phyloP scores from a whole-genome alignment of 2,329 filamentous ascomycete species.

The Zymoseptoria crescenta region DNA sequence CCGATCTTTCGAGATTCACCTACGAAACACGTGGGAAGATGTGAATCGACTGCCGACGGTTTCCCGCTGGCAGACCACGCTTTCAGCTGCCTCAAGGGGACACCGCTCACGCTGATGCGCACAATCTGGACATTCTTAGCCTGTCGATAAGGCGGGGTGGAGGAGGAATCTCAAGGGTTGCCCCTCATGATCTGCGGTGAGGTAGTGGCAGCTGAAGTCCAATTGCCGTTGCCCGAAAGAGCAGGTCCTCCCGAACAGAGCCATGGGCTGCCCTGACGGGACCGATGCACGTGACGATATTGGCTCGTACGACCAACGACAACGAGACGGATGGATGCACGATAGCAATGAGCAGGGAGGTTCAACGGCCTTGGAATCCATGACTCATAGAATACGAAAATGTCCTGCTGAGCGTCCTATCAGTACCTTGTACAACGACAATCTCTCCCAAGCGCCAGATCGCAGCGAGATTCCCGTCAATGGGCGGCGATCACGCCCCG shows the following conservation, averaged over 20 bases:
- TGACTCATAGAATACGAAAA: neutral
- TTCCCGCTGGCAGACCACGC: neutral
- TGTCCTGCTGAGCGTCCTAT: neutral
- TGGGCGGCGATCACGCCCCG: conserved; percentile 17
- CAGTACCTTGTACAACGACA: neutral
- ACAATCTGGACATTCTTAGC: neutral
- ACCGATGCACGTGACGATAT: neutral
- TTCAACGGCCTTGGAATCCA: neutral
- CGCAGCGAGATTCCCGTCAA: neutral
- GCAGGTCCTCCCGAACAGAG: neutral
- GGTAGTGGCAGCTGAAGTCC: neutral
- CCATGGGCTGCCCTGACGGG: neutral
- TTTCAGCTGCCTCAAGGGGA: neutral
- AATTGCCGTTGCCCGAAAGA: neutral
- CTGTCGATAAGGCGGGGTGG: neutral
- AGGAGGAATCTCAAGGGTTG: neutral
- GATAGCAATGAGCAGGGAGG: neutral
- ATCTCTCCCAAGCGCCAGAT: neutral
- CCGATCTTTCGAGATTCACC: neutral
- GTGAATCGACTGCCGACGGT: neutral
- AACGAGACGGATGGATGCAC: neutral
- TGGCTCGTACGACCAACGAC: neutral
- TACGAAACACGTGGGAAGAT: neutral
- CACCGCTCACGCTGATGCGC: neutral
- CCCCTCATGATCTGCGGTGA: neutral